Evolutionary conservation across 2,329 filamentous ascomycete species (phyloP).

Genomic region (Sordariomycetes sp.): DNA sequence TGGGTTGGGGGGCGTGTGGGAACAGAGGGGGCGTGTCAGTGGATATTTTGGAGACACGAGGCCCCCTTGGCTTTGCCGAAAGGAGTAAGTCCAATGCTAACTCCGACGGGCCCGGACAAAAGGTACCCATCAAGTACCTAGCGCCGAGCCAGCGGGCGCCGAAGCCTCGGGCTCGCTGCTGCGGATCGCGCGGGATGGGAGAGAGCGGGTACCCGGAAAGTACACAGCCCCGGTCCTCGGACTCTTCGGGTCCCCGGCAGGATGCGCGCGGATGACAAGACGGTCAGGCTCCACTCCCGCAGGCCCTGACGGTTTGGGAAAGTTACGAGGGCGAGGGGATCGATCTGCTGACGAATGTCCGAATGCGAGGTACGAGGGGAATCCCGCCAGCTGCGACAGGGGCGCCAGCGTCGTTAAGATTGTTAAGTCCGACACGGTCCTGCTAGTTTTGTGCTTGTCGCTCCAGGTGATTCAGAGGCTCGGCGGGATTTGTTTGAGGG

Average conservation of each 20-base stretch:
- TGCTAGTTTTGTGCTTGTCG: not conserved
- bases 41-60: not conserved
- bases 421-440: not conserved
- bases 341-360: constrained; percentile 1
- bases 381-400: not conserved
- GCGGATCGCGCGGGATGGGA: not conserved
- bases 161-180: not conserved
- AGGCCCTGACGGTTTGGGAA: not conserved
- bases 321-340: not conserved
- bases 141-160: not conserved
- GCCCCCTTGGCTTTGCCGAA: not conserved
- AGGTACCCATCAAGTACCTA: not conserved
- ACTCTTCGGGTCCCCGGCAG: not conserved
- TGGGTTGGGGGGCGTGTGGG: not conserved
- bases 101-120: not conserved
- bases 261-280: not conserved
- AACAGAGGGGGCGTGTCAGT: not conserved
- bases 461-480: not conserved
- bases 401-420: not conserved
- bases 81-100: not conserved
- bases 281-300: not conserved
- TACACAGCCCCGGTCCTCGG: not conserved
- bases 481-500: not conserved
- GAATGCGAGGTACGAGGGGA: not conserved
- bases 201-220: not conserved